Conservation (phyloP, 2,329 filamentous ascomycete species). For the Rhynchosporium agropyri region DNA sequence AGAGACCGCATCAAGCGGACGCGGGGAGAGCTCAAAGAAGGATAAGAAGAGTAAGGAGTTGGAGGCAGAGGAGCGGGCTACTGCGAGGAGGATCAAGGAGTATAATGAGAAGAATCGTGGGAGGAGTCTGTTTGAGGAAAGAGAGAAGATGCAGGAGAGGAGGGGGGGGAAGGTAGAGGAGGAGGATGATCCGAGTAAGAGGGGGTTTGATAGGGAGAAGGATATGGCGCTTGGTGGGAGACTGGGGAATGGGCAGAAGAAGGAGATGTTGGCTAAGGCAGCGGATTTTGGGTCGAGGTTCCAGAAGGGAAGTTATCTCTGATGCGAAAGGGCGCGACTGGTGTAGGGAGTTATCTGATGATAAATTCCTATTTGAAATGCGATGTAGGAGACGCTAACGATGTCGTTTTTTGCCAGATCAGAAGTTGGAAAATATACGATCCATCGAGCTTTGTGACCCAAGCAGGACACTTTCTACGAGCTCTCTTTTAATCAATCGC, state of each 20-base stretch:
- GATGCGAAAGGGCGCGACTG: slow-evolving; percentile 20
- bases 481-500: too few relatives aligned
- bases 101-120: slow-evolving; percentile 60
- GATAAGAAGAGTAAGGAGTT: slow-evolving; percentile 14
- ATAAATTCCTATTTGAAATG: too few relatives aligned
- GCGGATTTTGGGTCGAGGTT: slow-evolving; percentile 67
- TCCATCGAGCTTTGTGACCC: too few relatives aligned
- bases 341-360: too few relatives aligned
- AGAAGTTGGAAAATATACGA: too few relatives aligned
- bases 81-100: slow-evolving; percentile 55
- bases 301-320: slow-evolving; percentile 55
- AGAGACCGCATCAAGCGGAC: slow-evolving; percentile 26
- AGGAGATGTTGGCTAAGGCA: slow-evolving; percentile 77
- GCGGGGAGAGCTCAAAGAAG: slow-evolving; percentile 20
- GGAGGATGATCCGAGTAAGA: slow-evolving; percentile 84
- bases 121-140: slow-evolving; percentile 59
- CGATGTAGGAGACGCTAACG: too few relatives aligned
- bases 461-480: too few relatives aligned
- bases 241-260: slow-evolving; percentile 72
- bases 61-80: slow-evolving; percentile 47
- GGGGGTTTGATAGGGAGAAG: slow-evolving; percentile 89
- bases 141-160: slow-evolving; percentile 33
- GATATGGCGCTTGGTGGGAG: slow-evolving; percentile 80
- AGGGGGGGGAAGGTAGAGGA: slow-evolving; percentile 54
- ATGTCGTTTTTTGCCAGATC: too few relatives aligned